Evolutionary conservation across 176 grass and related monocot species (phyloP), one percentile per base, ranked within the genome.

Genomic region (Hsuehochloa calcarea): DNA sequence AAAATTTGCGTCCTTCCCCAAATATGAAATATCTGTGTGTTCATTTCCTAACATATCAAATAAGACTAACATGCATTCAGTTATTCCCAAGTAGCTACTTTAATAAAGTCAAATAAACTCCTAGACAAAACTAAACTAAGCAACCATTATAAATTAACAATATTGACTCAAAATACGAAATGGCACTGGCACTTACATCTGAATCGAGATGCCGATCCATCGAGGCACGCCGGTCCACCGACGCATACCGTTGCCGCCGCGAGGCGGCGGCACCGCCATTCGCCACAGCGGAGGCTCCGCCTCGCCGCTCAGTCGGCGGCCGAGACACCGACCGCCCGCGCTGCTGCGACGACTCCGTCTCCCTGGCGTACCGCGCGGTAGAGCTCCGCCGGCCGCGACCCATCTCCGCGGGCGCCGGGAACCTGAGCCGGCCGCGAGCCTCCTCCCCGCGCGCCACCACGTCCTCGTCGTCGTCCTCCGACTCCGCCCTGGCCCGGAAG

Each of bases 401-500:
- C 54, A 34, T 72, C 69, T 82, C 86, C 1, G 76, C 76, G 19
- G 89, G 60, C 6, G 85, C 89, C 5, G 80, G 85, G 76, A 70
- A 35, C 89, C 75, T 80, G 0, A 49, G 38, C 63, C 89, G 81
- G 5, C 85, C 88, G 4, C 92, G 77, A 6, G 25, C 70, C 7
- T 79, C 58, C 82, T 74, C 75, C 6, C 85, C 90, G 7, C 89
- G 77, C 13, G 25, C 71, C 7, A 2, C 80, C 73, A 22, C 78
- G 0, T 75, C 80, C 8, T 88, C 91, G 7, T 90, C 88, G 68
- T 96, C 93, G 70, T 71, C 93, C 23, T 99, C 97, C 49, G 97
- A 99, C 90, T 99, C 93, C 15, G 85, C 97, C 85, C 97, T 79
- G 64, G 93, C 93, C 8, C 88, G 88, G 70, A 99, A 87, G 74